These are phyloP conservation scores for Xylaria grammica DNA, from an alignment of 495 filamentous ascomycete genomes.

Conservation along the genomic window DNA sequence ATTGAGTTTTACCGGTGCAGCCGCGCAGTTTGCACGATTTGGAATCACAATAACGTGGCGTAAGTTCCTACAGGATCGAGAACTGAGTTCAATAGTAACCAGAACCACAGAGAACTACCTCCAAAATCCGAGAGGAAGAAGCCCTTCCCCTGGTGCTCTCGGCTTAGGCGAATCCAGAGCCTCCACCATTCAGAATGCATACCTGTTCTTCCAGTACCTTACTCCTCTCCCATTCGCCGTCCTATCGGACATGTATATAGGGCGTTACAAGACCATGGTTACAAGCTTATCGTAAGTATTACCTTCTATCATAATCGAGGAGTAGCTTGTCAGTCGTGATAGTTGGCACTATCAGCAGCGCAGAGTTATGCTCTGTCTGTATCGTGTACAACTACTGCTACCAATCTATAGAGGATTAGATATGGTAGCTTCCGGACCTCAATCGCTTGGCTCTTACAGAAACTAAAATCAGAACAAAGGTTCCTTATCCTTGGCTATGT, in stretches of 20 bases:
- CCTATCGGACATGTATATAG: conserved; percentile 12
- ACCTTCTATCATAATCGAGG: no score
- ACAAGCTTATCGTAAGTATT: no score
- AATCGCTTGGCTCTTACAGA: no score
- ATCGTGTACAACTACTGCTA: no score
- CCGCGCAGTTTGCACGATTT: conserved; percentile 4
- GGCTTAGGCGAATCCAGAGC: conserved; percentile 9
- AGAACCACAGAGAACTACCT: not conserved
- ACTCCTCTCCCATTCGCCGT: conserved; percentile 4
- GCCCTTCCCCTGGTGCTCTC: not conserved
- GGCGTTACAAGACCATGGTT: conserved; percentile 15
- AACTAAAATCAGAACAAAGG: no score
- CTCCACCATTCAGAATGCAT: conserved; percentile 15
- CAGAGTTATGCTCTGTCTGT: no score
- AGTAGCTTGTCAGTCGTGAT: no score
- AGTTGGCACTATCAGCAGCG: no score
- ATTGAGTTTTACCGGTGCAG: not conserved
- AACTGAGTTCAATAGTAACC: not conserved
- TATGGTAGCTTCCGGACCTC: no score
- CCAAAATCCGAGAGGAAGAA: not conserved
- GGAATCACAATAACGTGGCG: conserved; percentile 17
- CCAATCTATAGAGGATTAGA: no score
- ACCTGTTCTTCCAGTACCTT: conserved; percentile 17
- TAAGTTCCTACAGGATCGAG: no score
- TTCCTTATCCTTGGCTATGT: no score